Evolutionary conservation across 257 asterid species (phyloP), one percentile per base, ranked within the genome.

Genomic region (Vinca minor): DNA sequence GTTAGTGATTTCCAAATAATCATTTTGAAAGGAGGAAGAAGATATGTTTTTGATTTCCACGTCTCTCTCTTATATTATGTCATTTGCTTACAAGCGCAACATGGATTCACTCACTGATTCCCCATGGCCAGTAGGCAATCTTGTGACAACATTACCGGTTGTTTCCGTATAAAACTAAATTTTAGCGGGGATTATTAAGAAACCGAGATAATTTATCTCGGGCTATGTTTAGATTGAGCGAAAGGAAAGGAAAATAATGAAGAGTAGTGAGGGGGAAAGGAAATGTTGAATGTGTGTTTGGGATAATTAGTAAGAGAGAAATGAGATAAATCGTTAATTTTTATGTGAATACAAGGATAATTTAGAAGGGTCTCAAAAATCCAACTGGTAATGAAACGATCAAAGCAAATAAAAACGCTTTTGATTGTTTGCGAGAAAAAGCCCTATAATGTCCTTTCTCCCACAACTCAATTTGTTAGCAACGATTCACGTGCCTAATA

Each of bases 401-500:
- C 17, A 20, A 57, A 34, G n/a, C 20, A 17, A 32, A 10, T 32
- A 57, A 25, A n/a, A 42, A 29, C 2, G 20, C 21, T 17, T 4
- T 5, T 23, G 21, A 29, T 48, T 1, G 42, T 39, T 44, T 15
- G 4, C 14, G 71, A 57, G 49, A 57, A 67, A 20, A 13, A 45
- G 42, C 48, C 8, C 5, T 6, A 25, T 18, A 58, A n/a, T n/a
- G n/a, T n/a, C n/a, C n/a, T n/a, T 36, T 47, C 63, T 56, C 64
- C 47, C 63, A 62, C 71, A 57, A 39, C 68, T 48, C 25, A 29
- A 62, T 42, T 31, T 12, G 72, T 59, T 60, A 69, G 59, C 26
- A 74, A 77, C 64, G 26, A 38, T 57, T 67, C 77, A 53, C 68
- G 46, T 34, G 38, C 7, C n/a, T n/a, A n/a, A n/a, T n/a, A n/a